Base-by-base conservation (phyloP, 345 rosid genomes). In the Brassica incana region DNA sequence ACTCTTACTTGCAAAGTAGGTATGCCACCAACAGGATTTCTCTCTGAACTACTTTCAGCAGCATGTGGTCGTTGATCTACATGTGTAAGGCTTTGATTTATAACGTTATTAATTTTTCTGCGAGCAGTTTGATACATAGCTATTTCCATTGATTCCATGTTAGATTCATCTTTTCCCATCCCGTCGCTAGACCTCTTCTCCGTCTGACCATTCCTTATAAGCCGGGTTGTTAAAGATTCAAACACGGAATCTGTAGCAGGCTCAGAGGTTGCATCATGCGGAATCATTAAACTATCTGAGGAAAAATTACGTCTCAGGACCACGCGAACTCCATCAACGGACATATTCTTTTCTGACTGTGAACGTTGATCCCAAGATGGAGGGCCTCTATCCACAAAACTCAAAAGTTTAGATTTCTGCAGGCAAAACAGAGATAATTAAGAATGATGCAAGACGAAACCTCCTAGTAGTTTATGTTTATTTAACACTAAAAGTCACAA, bases 371-470 rank as follows among this genome's bases (percentile, higher is more conserved):
- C 89, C 97, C 98, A 93, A 54, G 90, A 87, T 58, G 86, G 90
- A 61, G 89, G 85, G 7, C 88, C 91, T 85, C 86, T 87, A 71
- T 93, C 90, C 71, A 87, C 88, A 76, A 93, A 84, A 83, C 93
- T 93, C 86, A 85, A 70, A 78, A 93, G 89, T 90, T 90, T 91
- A 64, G 99, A 95, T 89, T 89, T 95, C 99, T 95, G 79, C 84
- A 63, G 62, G 59, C 76, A 80, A 79, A 48, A 48, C 15, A 12
- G 54, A 48, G 71, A 69, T 27, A 64, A 64, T 59, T 76, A 76
- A 50, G 45, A 70, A 58, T 20, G 63, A 70, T 65, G 8, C 20
- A 70, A 75, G 15, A 77, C 67, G 71, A 60, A 64, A 52, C 20
- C 65, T 65, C 68, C 48, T 40, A 11, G 18, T 25, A 35, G 73